A percentile compares a stretch with the other conserved stretches of the same genome.
phyloP scores from a whole-genome alignment of 176 grass and related monocot species.

The Zoysia japonica region DNA sequence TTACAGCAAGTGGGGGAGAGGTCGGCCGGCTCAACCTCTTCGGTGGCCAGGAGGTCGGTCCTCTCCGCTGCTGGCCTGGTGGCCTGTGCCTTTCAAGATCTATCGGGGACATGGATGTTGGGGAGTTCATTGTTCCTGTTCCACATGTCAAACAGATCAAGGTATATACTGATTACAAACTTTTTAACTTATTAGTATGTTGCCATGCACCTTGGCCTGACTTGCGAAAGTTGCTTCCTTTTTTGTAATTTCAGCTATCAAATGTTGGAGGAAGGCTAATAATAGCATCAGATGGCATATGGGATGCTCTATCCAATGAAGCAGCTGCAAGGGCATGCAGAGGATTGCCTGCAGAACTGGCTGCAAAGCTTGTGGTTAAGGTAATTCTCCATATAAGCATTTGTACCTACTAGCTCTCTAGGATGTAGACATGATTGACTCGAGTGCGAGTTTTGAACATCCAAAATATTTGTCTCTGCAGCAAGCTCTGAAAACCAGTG shows the following conservation, averaged over 20 bases:
- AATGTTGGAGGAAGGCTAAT: conserved; percentile 79
- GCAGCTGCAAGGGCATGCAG: conserved; percentile 75
- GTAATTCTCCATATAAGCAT: conserved; percentile 37
- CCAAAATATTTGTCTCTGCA: conserved; percentile 32
- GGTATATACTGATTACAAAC: conserved; percentile 42
- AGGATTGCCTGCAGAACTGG: conserved; percentile 80
- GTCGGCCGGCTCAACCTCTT: conserved; percentile 84
- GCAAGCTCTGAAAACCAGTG: conserved; percentile 93
- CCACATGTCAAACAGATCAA: conserved; percentile 99
- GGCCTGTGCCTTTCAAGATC: conserved; percentile 97
- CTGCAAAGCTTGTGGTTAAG: conserved; percentile 96
- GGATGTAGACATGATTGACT: not conserved
- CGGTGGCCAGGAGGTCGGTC: conserved; percentile 86
- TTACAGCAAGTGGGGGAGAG: conserved; percentile 91
- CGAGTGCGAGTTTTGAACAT: not conserved
- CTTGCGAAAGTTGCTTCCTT: not conserved
- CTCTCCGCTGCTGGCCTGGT: conserved; percentile 96
- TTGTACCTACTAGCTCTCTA: not conserved
- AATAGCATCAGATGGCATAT: conserved; percentile 98
- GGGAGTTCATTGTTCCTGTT: conserved; percentile 94
- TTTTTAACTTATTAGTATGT: conserved; percentile 3
- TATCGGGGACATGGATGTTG: conserved; percentile 94
- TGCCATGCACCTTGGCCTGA: not conserved
- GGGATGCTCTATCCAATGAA: conserved; percentile 87
- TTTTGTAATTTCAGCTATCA: conserved; percentile 66